Evolutionary conservation across 495 filamentous ascomycete species (phyloP).

Genomic region (Talaromyces liani): DNA sequence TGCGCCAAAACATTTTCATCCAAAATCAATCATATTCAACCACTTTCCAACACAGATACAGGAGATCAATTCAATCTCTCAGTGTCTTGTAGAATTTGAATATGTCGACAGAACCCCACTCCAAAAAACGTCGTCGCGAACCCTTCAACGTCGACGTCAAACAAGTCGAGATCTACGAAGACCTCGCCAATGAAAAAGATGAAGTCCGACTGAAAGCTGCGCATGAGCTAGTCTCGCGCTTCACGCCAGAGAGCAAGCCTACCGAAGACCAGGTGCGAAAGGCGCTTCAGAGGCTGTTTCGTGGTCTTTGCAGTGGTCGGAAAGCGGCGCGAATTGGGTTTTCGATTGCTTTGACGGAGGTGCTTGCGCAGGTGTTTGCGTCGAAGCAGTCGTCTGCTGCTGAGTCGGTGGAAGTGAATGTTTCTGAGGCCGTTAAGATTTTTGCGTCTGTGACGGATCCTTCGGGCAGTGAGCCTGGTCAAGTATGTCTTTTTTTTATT

Average conservation of each 20-base stretch:
- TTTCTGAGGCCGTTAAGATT: slow-evolving; percentile 49
- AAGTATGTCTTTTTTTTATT: slow-evolving; percentile 28
- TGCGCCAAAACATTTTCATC: neutral
- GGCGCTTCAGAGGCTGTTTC: slow-evolving; percentile 59
- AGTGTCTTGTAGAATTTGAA: neutral
- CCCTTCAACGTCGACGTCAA: slow-evolving; percentile 37
- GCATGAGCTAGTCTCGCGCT: slow-evolving; percentile 36
- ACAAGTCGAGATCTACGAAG: slow-evolving; percentile 49
- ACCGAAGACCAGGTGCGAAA: slow-evolving; percentile 36
- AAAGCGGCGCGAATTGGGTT: slow-evolving; percentile 90
- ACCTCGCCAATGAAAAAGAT: slow-evolving; percentile 46
- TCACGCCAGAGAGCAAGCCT: slow-evolving; percentile 33
- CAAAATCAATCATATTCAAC: neutral
- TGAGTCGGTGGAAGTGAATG: slow-evolving; percentile 30
- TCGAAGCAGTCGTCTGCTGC: slow-evolving; percentile 11
- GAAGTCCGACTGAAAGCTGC: slow-evolving; percentile 43
- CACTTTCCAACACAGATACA: neutral
- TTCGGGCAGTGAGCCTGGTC: slow-evolving; percentile 55
- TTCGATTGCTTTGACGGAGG: slow-evolving; percentile 79
- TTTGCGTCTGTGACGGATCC: slow-evolving; percentile 61
- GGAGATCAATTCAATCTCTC: neutral
- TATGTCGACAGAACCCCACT: slow-evolving; percentile 13
- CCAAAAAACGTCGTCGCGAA: slow-evolving; percentile 42
- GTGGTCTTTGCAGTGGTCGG: slow-evolving; percentile 80
- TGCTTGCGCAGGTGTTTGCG: slow-evolving; percentile 53